Evolutionary conservation across 2,329 filamentous ascomycete genomes (phyloP), one percentile per base, ranked within the genome.

Genomic region (Emericellopsis cladophorae): DNA sequence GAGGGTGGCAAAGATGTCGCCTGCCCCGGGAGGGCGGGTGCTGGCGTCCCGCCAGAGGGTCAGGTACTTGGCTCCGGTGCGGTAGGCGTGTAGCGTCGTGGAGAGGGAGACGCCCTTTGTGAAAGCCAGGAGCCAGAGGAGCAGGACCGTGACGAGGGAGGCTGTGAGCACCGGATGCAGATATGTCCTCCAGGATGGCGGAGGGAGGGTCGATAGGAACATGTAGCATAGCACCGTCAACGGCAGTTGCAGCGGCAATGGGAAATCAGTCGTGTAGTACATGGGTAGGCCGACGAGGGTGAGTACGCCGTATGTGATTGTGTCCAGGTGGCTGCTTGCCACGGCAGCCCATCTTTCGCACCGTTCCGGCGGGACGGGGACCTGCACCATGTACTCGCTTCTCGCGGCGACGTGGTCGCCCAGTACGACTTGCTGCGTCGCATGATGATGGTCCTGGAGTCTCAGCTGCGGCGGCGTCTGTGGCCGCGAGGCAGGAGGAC

Each of bases 141-240:
- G 55, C 1, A 78, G 54, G 8, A 76, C 65, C 2, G 70, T 72
- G 45, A 70, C 48, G 10, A 70, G 60, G 1, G 75, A 71, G 1
- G 72, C 70, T 7, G 75, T 65, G 4, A 79, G 58, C 1, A 79
- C 73, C 0, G 75, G 74, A 51, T 80, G 75, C 4, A 79, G 58
- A 47, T 72, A 68, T 34, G 67, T 65, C 16, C 61, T 59, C 64
- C 68, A 76, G 2, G 48, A 54, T 0, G 61, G 51, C 0, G 75
- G 69, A 9, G 33, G 21, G n/a, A 78, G 52, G 0, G 65, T 58
- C 39, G 69, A 53, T 14, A 73, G 70, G 6, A 57, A 54, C 41
- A 72, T 66, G 56, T 73, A 79, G 36, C 66, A 55, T 4, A 79
- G 60, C 7, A 75, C 49, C 43, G 66, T 74, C 48, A 76, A 46